Evolutionary conservation across 2,329 filamentous ascomycete genomes (phyloP).

Genomic region (Phyllosticta citrichinensis): DNA sequence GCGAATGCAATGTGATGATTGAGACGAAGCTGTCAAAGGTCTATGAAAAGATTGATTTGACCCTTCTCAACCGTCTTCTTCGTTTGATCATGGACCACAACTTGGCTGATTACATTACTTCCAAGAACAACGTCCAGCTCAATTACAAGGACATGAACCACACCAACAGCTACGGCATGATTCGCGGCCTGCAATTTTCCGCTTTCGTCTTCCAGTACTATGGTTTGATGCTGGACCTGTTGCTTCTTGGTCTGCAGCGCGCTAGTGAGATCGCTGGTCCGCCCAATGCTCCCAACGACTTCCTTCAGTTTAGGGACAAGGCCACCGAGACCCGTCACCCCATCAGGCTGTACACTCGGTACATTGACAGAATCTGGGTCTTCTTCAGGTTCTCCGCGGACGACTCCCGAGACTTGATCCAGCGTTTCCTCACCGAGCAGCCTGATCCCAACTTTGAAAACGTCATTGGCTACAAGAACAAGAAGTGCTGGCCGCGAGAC

Average conservation of each 20-base stretch:
- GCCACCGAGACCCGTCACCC: slow-evolving; percentile 89
- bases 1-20: slow-evolving; percentile 97
- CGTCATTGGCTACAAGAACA: slow-evolving; percentile 97
- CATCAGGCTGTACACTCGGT: slow-evolving; percentile 93
- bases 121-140: slow-evolving; percentile 98
- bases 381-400: slow-evolving; percentile 91
- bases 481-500: slow-evolving; percentile 98
- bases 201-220: slow-evolving; percentile 99
- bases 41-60: slow-evolving; percentile 98
- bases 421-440: slow-evolving; percentile 94
- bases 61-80: slow-evolving; percentile 83
- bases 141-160: slow-evolving; percentile 99
- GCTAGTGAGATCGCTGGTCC: slow-evolving; percentile 97
- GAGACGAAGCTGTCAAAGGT: slow-evolving; percentile 98
- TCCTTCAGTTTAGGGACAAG: slow-evolving; percentile 89
- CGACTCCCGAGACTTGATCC: slow-evolving; percentile 89
- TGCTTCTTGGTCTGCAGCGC: slow-evolving; percentile 84
- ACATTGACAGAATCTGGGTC: slow-evolving; percentile 98
- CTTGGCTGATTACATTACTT: slow-evolving; percentile 95
- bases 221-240: slow-evolving; percentile 83
- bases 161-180: slow-evolving; percentile 97
- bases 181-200: slow-evolving; percentile 93
- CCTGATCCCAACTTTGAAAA: slow-evolving; percentile 99
- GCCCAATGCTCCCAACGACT: slow-evolving; percentile 89
- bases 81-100: slow-evolving; percentile 99